These are phyloP conservation scores for Mitragyna speciosa DNA, from an alignment of 257 asterid species.

Conservation along the genomic window DNA sequence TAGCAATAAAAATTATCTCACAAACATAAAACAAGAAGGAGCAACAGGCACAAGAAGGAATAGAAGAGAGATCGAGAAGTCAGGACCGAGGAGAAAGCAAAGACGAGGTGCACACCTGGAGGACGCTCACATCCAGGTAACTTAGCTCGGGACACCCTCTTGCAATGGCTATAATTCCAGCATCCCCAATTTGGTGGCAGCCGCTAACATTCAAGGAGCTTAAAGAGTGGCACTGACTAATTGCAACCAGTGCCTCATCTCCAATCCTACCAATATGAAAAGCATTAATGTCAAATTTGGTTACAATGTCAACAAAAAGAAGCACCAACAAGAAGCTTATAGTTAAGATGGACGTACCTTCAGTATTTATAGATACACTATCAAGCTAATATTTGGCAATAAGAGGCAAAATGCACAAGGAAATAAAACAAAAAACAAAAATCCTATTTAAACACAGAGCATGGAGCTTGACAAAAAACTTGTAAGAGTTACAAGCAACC, in stretches of 20 bases:
- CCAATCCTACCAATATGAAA: slow-evolving; percentile 59
- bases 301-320: neutral
- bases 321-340: neutral
- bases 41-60: neutral
- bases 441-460: neutral
- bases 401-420: neutral
- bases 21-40: slow-evolving; percentile 3
- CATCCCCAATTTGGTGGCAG: slow-evolving; percentile 79
- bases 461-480: neutral
- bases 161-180: slow-evolving; percentile 80
- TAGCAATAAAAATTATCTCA: neutral
- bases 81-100: slow-evolving; percentile 4
- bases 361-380: neutral
- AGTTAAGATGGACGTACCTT: neutral
- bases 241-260: slow-evolving; percentile 68
- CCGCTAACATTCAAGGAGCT: slow-evolving; percentile 80
- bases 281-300: slow-evolving; percentile 12
- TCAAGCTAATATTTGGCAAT: neutral
- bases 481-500: neutral
- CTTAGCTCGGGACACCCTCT: slow-evolving; percentile 79
- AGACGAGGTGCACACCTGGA: slow-evolving; percentile 56
- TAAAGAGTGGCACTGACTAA: slow-evolving; percentile 81
- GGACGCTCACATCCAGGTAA: slow-evolving; percentile 80
- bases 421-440: neutral
- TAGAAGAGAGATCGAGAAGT: neutral